Evolutionary conservation across 2,329 filamentous ascomycete species (phyloP).

Genomic region (Pseudocercospora eumusae): DNA sequence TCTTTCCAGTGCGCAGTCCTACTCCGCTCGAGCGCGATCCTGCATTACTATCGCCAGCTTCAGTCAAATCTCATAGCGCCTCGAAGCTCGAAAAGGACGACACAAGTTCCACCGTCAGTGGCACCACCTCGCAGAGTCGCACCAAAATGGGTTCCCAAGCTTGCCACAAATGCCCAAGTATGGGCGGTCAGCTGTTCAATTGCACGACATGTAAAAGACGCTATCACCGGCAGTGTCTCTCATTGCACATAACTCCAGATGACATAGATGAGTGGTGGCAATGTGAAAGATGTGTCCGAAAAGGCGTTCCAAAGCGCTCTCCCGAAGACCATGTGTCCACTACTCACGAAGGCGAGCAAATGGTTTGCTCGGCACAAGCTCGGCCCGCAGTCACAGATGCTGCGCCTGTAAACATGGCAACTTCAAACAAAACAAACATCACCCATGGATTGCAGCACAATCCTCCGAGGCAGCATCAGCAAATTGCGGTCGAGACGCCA

Average conservation of each 20-base stretch:
- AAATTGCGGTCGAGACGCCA: neutral
- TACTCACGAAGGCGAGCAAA: neutral
- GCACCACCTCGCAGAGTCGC: constrained; percentile 11
- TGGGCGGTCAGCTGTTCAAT: constrained; percentile 10
- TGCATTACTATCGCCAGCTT: neutral
- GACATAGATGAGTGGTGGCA: constrained; percentile 9
- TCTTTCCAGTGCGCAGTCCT: neutral
- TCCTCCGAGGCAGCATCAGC: neutral
- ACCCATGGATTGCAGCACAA: neutral
- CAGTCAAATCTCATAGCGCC: neutral
- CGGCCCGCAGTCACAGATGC: neutral
- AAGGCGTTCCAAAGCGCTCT: neutral
- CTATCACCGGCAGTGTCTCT: constrained; percentile 24
- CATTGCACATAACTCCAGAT: constrained; percentile 6
- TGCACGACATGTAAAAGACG: constrained; percentile 23
- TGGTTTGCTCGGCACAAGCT: neutral
- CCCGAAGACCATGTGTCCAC: neutral
- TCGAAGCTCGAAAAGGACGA: constrained; percentile 4
- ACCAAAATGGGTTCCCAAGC: constrained; percentile 5
- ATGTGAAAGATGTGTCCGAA: neutral
- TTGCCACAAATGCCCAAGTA: constrained; percentile 12
- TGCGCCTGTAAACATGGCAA: neutral
- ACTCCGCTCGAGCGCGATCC: neutral
- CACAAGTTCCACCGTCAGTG: constrained; percentile 16
- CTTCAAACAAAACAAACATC: neutral